A percentile compares a stretch with the other conserved stretches of the same genome.
phyloP scores from a whole-genome alignment of 306 rosid genomes.

The Benincasa hispida region DNA sequence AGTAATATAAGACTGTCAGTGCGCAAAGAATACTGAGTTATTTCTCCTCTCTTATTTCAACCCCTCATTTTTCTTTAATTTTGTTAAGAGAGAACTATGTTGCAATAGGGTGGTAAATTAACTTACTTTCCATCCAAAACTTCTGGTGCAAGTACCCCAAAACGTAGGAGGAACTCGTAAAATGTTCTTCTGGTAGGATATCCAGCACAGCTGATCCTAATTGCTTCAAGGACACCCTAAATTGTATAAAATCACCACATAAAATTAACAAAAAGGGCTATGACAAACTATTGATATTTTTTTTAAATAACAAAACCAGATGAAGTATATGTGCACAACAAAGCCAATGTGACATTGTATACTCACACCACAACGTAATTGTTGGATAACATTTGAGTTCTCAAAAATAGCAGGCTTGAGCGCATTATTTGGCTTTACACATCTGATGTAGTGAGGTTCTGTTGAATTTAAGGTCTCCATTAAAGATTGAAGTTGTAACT shows the following conservation, averaged over 20 bases:
- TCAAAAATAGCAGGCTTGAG: conserved; percentile 96
- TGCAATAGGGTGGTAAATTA: neutral
- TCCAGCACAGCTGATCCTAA: conserved; percentile 99
- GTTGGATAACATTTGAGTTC: conserved; percentile 84
- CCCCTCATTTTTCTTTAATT: neutral
- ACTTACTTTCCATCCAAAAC: conserved; percentile 94
- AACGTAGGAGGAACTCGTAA: conserved; percentile 91
- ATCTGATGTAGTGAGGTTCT: conserved; percentile 98
- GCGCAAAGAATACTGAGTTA: neutral
- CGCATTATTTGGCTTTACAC: conserved; percentile 96
- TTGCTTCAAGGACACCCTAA: conserved; percentile 99
- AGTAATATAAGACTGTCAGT: conserved; percentile 6
- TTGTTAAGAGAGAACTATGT: neutral
- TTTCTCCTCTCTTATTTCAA: neutral
- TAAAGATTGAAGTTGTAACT: conserved; percentile 98
- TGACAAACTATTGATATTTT: neutral
- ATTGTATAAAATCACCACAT: conserved; percentile 16
- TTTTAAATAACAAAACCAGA: neutral
- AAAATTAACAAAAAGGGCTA: conserved; percentile 11
- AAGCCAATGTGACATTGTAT: conserved; percentile 15
- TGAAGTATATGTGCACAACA: conserved; percentile 2
- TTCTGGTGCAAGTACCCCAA: conserved; percentile 98
- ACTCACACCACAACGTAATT: conserved; percentile 98
- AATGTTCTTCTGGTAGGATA: conserved; percentile 95
- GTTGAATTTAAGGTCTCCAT: conserved; percentile 97